Evolutionary conservation across 2,329 filamentous ascomycete genomes (phyloP), one percentile per base, ranked within the genome.

Genomic region (Daldinia sp.): DNA sequence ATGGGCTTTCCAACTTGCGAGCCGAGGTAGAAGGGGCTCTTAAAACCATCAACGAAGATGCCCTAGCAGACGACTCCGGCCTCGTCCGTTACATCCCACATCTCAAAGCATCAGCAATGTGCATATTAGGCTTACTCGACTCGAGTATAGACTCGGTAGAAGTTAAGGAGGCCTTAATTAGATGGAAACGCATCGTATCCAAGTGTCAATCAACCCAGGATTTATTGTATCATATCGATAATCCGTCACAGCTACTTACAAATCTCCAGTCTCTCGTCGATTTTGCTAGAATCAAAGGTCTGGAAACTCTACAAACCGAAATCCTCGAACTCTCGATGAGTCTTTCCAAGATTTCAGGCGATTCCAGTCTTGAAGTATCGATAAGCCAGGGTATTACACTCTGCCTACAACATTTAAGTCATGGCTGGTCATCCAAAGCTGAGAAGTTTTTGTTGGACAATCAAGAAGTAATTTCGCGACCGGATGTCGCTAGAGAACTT

Each of bases 371-470:
- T 1, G 81, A 83, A 48, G 74, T 77, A 2, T 70, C 82, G n/a
- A 71, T 86, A 30, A 72, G 78, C 11, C 79, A 81, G 63, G 79
- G 82, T 35, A 81, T 81, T 17, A 75, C 79, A 4, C 77, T 87
- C 3, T 84, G 82, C 3, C 75, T 82, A 2, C 84, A 86, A 43
- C 83, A 86, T 65, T 77, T 85, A 15, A 80, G 76, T 27, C 78
- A 85, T n/a, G 85, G 85, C 3, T 81, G 81, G 48, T 83, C 80
- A 43, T 67, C 75, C 0, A 82, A 83, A 67, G 85, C 85, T 0
- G 80, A 81, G 35, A 75, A 79, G 61, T 73, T 80, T 0, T 81
- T 97, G 13, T 81, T 83, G 0, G 82, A 84, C 56, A 87, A 87
- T 2, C 83, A 88, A 64, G 76, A 79, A 17, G 81, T 84, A 51